Base-by-base conservation (phyloP, 768 basidiomycete species). In the Cantharellus anzutake region DNA sequence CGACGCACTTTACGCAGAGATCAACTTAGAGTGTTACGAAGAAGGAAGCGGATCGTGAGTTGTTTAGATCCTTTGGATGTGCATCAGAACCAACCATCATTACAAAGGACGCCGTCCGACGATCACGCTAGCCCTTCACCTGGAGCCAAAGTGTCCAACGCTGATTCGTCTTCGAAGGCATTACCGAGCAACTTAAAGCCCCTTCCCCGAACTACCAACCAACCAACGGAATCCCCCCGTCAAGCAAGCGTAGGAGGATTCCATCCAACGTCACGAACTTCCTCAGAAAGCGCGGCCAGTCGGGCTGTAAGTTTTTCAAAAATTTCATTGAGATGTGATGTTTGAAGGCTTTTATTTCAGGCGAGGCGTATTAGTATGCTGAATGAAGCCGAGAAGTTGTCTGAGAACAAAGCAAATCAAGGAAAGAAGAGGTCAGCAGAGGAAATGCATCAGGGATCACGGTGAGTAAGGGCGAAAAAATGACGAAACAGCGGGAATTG, bases 361-460 rank as follows among this genome's bases (percentile, higher is more conserved):
- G 44, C 44, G 11, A 48, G 44, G 29, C 11, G 44, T 11, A 48
- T 48, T 48, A 48, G 44, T 29, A 11, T 48, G 44, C 1, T 48
- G 44, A 48, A 48, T 48, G 44, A 48, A 29, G 44, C 44, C 1
- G 44, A 11, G 11, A 48, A 11, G 44, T 29, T 11, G 29, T 11
- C 1, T 11, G 44, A 48, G 29, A 29, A 48, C 5, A 62, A 66
- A 3, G 63, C 59, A 16, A 52, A 55, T 5, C 63, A 60, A 4
- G 58, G 7, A 37, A 57, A 11, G 48, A 61, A 38, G n/a, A 51
- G 35, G 37, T 51, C 59, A 51, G 52, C 14, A 58, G 60, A 37
- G 42, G 63, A 35, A 51, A 65, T 59, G 44, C 59, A 7, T 16
- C 20, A 29, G 20, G 20, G 20, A 29, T 29, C 20, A 29, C 20